These are phyloP conservation scores for Colletotrichum paranaense DNA, from an alignment of 2,329 filamentous ascomycete species.

Conservation along the genomic window DNA sequence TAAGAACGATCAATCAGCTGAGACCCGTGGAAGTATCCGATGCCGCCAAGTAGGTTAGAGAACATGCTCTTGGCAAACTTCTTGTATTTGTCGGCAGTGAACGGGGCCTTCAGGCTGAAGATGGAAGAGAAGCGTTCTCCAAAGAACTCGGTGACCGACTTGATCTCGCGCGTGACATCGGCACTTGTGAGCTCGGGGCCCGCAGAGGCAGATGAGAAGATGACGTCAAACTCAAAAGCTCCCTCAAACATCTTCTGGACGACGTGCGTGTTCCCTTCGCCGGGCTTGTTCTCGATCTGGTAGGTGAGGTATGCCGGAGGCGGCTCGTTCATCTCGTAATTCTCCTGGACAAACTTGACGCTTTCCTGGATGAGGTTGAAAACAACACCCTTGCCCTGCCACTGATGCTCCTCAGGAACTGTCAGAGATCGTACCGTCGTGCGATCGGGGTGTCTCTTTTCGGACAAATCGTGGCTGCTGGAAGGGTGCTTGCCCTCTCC, in stretches of 20 bases:
- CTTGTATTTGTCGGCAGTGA: constrained; percentile 77
- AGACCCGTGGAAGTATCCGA: constrained; percentile 94
- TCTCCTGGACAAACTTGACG: constrained; percentile 60
- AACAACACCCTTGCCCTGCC: constrained; percentile 80
- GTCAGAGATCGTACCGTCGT: constrained; percentile 81
- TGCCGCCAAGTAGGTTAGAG: constrained; percentile 92
- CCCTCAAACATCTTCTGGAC: constrained; percentile 94
- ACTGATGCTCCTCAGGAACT: constrained; percentile 76
- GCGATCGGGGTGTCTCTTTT: constrained; percentile 77
- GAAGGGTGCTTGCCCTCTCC: constrained; percentile 72
- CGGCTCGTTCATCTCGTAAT: constrained; percentile 67
- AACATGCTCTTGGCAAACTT: constrained; percentile 90
- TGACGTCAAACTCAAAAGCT: constrained; percentile 90
- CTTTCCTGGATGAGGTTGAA: constrained; percentile 65
- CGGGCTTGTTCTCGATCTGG: constrained; percentile 77
- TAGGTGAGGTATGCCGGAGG: constrained; percentile 90
- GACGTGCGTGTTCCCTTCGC: constrained; percentile 83
- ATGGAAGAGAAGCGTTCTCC: constrained; percentile 78
- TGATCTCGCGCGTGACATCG: constrained; percentile 77
- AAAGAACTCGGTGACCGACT: constrained; percentile 75
- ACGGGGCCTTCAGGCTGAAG: constrained; percentile 81
- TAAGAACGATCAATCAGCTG: constrained; percentile 91
- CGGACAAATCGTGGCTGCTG: constrained; percentile 74
- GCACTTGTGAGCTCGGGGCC: constrained; percentile 64
- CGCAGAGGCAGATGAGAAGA: constrained; percentile 75